Conservation (phyloP, 345 rosid genomes). For the Brassica nigra region DNA sequence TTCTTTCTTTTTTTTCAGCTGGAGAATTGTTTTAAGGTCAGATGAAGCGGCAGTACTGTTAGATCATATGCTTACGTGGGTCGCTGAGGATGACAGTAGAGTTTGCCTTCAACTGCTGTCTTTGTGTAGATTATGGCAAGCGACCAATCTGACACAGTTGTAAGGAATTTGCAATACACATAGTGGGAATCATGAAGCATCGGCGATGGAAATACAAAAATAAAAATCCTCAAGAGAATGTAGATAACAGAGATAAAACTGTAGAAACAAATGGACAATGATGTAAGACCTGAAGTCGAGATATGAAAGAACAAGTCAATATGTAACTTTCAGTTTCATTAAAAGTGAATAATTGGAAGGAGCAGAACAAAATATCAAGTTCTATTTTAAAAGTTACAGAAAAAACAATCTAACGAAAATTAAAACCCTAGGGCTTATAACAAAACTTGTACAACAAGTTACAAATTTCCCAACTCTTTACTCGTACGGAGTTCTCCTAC, state of each 20-base stretch:
- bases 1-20: not conserved
- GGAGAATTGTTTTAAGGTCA: not conserved
- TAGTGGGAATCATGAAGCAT: not conserved
- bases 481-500: not conserved
- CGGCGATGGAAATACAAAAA: not conserved
- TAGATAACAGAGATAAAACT: not conserved
- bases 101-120: not conserved
- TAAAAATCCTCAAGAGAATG: too few relatives aligned
- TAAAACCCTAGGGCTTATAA: not conserved
- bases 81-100: not conserved
- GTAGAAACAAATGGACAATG: not conserved
- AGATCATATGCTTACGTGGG: not conserved
- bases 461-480: not conserved
- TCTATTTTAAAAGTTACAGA: too few relatives aligned
- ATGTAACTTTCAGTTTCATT: not conserved
- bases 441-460: not conserved
- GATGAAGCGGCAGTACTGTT: not conserved
- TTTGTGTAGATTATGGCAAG: not conserved
- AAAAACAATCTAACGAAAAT: not conserved
- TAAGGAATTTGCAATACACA: not conserved
- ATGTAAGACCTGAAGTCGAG: not conserved
- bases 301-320: not conserved
- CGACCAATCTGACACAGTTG: not conserved
- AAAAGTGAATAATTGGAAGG: not conserved
- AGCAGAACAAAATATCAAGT: not conserved